phyloP scores from a whole-genome alignment of 2,329 filamentous ascomycete genomes.

The Alternaria longipes region DNA sequence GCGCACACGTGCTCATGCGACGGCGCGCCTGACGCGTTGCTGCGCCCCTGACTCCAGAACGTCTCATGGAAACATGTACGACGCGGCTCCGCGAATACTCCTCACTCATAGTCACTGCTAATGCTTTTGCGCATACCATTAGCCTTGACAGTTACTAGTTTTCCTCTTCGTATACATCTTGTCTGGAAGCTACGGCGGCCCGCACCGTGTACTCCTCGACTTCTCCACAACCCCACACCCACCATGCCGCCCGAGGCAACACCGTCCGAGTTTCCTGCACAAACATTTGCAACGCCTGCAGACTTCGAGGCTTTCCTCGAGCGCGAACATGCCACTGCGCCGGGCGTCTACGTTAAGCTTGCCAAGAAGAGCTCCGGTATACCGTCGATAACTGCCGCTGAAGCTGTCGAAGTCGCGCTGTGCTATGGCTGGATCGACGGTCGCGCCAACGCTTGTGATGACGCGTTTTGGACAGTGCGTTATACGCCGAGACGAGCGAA shows the following conservation, averaged over 20 bases:
- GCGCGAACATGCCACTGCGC: constrained; percentile 42
- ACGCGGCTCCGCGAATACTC: neutral
- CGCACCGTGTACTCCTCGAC: neutral
- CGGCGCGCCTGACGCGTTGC: neutral
- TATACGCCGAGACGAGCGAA: constrained; percentile 66
- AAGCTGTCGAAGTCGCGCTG: constrained; percentile 66
- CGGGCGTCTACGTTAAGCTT: constrained; percentile 60
- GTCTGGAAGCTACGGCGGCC: neutral
- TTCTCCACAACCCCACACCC: neutral
- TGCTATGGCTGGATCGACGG: constrained; percentile 73
- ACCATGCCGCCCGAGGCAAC: constrained; percentile 14
- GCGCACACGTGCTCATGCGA: neutral
- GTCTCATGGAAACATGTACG: neutral
- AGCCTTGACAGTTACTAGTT: neutral
- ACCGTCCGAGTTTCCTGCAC: constrained; percentile 14
- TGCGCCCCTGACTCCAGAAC: neutral
- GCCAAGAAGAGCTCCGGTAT: constrained; percentile 59
- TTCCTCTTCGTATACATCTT: neutral
- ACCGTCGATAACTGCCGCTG: constrained; percentile 56
- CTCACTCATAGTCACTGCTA: neutral
- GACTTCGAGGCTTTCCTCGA: constrained; percentile 44
- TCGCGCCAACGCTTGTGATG: constrained; percentile 59
- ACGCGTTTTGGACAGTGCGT: constrained; percentile 62
- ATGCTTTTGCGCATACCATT: neutral
- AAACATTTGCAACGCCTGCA: constrained; percentile 16